Base-by-base conservation (phyloP, 495 filamentous ascomycete species). In the Xylaria curta region DNA sequence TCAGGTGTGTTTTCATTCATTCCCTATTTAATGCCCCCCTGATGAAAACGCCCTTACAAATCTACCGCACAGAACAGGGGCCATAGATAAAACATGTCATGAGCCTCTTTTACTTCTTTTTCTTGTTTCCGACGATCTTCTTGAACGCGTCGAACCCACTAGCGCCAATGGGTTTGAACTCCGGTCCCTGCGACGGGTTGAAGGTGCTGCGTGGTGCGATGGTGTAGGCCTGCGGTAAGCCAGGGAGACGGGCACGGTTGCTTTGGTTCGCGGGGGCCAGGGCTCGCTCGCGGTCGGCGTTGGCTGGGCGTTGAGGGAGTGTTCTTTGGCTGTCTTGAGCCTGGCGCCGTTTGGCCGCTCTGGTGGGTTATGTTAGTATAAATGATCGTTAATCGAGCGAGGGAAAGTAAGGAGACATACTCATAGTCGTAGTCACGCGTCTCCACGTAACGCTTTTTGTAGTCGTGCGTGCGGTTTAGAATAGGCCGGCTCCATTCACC, bases 401-500 rank as follows among this genome's bases (percentile, higher is more conserved):
- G 81, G 82, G 73, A 85, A 28, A 42, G 31, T 15, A 21, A 24
- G 47, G 13, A 10, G 60, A 82, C 86, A 42, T 83, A 89, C 87
- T 80, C 78, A 72, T 84, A 79, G 75, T 89, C 85, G 62, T 85
- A 87, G 10, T 88, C 85, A 68, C 82, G 83, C 17, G 84, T 86
- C 69, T 85, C 83, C n/a, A 88, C 81, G 62, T 85, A 89, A 44
- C 92, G 89, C 84, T 96, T 94, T 78, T 91, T 91, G 82, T 96
- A 97, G 79, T 97, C 93, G 73, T 97, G 94, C 71, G 90, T 96
- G 65, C 94, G 90, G 81, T 96, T 95, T 61, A 99, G 87, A 69
- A 98, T 97, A n/a, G 95, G 94, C 12, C 97, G 89, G 58, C 93
- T 97, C 97, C 97, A 99, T 79, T 98, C 97, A 28, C 92, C 92